A percentile compares a stretch with the other conserved stretches of the same genome.
Conservation (phyloP, 139 green algal genomes). For the Chlamydomonas incerta region DNA sequence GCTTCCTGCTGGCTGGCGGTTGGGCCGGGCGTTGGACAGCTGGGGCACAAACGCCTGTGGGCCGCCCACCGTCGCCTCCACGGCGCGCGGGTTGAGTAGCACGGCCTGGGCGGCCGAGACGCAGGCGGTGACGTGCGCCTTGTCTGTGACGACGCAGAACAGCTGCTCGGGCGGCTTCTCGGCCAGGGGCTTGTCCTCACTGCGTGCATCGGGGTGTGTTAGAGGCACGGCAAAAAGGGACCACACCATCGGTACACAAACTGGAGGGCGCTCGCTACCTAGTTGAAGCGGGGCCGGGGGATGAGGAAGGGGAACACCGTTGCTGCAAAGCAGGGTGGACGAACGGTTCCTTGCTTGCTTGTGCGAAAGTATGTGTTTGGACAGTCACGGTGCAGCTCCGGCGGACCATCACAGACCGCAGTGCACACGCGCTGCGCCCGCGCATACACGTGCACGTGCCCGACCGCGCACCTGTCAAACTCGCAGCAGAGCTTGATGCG, state of each 20-base stretch:
- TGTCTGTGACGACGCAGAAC: neutral
- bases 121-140: neutral
- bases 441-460: too few relatives aligned
- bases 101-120: neutral
- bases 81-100: neutral
- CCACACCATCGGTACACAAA: neutral
- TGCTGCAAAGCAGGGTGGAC: too few relatives aligned
- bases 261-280: too few relatives aligned
- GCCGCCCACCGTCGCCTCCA: neutral
- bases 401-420: too few relatives aligned
- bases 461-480: neutral
- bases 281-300: too few relatives aligned
- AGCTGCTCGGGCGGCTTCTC: neutral
- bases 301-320: too few relatives aligned
- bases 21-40: neutral
- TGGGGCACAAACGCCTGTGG: neutral
- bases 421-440: too few relatives aligned
- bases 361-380: too few relatives aligned
- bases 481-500: neutral
- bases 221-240: too few relatives aligned
- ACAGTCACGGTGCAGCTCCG: too few relatives aligned
- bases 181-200: neutral
- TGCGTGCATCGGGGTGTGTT: too few relatives aligned
- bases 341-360: too few relatives aligned
- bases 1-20: neutral